These are phyloP conservation scores for Anastatica hierochuntica DNA, from an alignment of 345 rosid genomes.

Conservation along the genomic window DNA sequence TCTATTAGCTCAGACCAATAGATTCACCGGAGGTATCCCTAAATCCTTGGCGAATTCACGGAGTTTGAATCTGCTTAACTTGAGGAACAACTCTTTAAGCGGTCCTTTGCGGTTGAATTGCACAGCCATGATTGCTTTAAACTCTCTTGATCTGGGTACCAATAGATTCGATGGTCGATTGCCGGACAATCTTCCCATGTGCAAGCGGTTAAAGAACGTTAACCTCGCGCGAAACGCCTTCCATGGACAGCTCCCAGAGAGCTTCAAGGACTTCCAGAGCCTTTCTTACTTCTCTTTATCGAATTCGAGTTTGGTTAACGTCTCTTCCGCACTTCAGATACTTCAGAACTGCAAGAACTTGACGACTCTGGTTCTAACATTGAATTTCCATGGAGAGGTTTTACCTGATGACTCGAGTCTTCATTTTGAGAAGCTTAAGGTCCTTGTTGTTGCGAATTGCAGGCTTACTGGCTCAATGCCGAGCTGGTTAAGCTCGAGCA, in stretches of 20 bases:
- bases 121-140: slow-evolving; percentile 42
- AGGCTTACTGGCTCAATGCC: slow-evolving; percentile 56
- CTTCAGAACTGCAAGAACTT: slow-evolving; percentile 59
- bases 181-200: slow-evolving; percentile 50
- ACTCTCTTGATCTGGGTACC: slow-evolving; percentile 57
- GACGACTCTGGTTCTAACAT: slow-evolving; percentile 51
- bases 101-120: slow-evolving; percentile 52
- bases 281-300: slow-evolving; percentile 57
- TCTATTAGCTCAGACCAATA: slow-evolving; percentile 44
- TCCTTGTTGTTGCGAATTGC: slow-evolving; percentile 53
- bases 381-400: slow-evolving; percentile 48
- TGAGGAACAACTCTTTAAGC: slow-evolving; percentile 59
- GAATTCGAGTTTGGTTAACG: slow-evolving; percentile 41
- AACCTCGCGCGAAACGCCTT: slow-evolving; percentile 61
- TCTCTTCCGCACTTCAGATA: slow-evolving; percentile 45
- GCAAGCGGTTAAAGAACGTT: slow-evolving; percentile 39
- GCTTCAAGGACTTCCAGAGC: slow-evolving; percentile 42
- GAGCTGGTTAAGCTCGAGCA: slow-evolving; percentile 44
- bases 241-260: slow-evolving; percentile 51
- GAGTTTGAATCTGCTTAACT: slow-evolving; percentile 40
- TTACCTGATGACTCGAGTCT: slow-evolving; percentile 41
- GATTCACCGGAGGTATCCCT: slow-evolving; percentile 50
- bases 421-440: slow-evolving; percentile 50
- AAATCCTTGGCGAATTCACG: slow-evolving; percentile 43
- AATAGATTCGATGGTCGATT: slow-evolving; percentile 42